Evolutionary conservation across 768 basidiomycete species (phyloP).

Genomic region (Tulasnella sp.): DNA sequence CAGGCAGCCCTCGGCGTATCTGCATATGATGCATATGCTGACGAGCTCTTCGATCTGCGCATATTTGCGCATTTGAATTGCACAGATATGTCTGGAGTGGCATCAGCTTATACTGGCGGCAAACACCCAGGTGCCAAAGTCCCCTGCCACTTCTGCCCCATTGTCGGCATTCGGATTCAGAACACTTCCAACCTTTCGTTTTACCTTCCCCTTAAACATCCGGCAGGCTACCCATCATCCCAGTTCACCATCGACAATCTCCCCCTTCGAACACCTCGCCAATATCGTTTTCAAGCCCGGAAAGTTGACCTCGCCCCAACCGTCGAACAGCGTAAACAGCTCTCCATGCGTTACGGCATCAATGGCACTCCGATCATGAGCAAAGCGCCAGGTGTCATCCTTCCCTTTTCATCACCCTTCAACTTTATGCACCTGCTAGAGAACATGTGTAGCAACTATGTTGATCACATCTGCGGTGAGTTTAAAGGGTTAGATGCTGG

Average conservation of each 20-base stretch:
- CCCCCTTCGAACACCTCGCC: not conserved
- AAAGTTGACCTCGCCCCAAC: not conserved
- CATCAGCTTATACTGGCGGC: slow-evolving; percentile 32
- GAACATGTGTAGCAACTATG: slow-evolving; percentile 38
- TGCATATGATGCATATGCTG: slow-evolving; percentile 30
- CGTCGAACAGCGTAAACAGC: slow-evolving; percentile 24
- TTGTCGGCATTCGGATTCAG: slow-evolving; percentile 27
- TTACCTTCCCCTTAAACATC: slow-evolving; percentile 24
- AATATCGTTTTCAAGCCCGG: not conserved
- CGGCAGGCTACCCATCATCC: not conserved
- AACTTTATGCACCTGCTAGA: slow-evolving; percentile 48
- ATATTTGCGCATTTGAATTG: slow-evolving; percentile 29
- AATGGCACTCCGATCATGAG: slow-evolving; percentile 33
- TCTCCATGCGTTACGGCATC: slow-evolving; percentile 32
- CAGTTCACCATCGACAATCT: not conserved
- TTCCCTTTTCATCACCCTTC: slow-evolving; percentile 37
- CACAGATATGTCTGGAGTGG: slow-evolving; percentile 33
- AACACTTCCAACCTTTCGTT: slow-evolving; percentile 23
- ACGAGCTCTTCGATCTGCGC: slow-evolving; percentile 29
- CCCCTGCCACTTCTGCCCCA: slow-evolving; percentile 37
- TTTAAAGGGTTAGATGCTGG: slow-evolving; percentile 37
- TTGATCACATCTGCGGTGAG: slow-evolving; percentile 35
- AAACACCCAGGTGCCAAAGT: slow-evolving; percentile 37
- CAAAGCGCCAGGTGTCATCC: slow-evolving; percentile 30
- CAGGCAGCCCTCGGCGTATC: slow-evolving; percentile 32